Percentiles rank a stretch among this genome's conserved stretches.
Conservation (phyloP, 2,329 filamentous ascomycete species). For the Xylariaceae sp. region DNA sequence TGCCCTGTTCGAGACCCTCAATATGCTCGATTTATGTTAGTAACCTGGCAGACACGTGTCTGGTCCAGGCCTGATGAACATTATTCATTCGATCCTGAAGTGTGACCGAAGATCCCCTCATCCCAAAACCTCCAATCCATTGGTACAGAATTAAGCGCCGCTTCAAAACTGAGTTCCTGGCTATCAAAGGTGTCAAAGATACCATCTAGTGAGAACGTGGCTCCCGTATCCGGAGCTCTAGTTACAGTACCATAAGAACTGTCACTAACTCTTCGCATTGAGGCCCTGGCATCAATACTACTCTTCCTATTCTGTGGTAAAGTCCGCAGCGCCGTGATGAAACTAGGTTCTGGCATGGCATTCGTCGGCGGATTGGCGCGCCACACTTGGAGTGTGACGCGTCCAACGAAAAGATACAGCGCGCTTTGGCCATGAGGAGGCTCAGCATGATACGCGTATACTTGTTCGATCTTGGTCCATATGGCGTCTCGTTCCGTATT, state of each 20-base stretch:
- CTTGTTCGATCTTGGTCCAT: neutral
- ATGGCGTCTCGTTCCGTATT: neutral
- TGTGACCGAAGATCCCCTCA: too few relatives aligned
- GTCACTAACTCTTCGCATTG: neutral
- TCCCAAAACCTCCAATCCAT: neutral
- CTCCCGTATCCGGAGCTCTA: too few relatives aligned
- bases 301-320: neutral
- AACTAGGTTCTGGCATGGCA: neutral
- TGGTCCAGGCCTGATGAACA: too few relatives aligned
- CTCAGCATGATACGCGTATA: neutral
- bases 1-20: too few relatives aligned
- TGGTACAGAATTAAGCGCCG: neutral
- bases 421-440: neutral
- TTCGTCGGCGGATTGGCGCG: neutral
- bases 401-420: neutral
- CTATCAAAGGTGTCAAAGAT: neutral
- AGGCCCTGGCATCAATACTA: neutral
- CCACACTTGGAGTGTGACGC: neutral
- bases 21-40: too few relatives aligned
- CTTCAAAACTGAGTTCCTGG: neutral
- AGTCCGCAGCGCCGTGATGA: neutral
- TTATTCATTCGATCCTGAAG: too few relatives aligned
- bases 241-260: too few relatives aligned
- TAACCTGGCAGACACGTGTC: too few relatives aligned
- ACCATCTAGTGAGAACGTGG: too few relatives aligned